These are phyloP conservation scores for Clavispora vitiphila DNA, from an alignment of 805 yeast genomes.

Conservation along the genomic window DNA sequence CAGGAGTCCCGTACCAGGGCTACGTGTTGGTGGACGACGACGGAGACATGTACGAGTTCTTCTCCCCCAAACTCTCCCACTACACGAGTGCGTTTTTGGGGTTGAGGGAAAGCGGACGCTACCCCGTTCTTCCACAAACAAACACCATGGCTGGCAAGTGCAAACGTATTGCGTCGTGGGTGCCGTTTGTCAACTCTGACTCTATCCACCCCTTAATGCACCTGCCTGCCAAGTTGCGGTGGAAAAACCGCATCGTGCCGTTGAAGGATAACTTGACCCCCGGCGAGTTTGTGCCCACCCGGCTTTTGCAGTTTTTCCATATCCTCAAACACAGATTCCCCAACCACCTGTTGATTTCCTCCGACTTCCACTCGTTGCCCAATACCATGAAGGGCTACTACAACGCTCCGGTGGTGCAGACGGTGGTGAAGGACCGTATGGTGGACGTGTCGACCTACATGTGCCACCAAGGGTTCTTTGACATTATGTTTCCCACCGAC, in stretches of 20 bases:
- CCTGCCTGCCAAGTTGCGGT: conserved; percentile 34
- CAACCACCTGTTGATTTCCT: conserved; percentile 63
- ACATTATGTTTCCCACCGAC: conserved; percentile 83
- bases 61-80: conserved; percentile 53
- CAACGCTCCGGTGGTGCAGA: conserved; percentile 76
- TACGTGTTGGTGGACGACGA: conserved; percentile 66
- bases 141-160: conserved; percentile 18
- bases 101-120: conserved; percentile 45
- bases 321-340: conserved; percentile 65
- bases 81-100: conserved; percentile 53
- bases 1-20: conserved; percentile 71
- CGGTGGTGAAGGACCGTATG: conserved; percentile 62
- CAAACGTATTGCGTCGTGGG: conserved; percentile 21
- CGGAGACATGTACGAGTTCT: conserved; percentile 74
- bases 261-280: conserved; percentile 61
- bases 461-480: conserved; percentile 83
- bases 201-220: conserved; percentile 58
- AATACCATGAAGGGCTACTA: conserved; percentile 49
- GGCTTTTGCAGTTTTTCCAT: conserved; percentile 60
- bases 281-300: conserved; percentile 80
- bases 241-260: conserved; percentile 54
- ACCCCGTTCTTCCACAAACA: conserved; percentile 29
- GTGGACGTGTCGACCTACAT: conserved; percentile 67
- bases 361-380: conserved; percentile 60
- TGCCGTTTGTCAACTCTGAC: conserved; percentile 28